These are phyloP conservation scores for Candida tammaniensis DNA, from an alignment of 805 yeast species.

Conservation along the genomic window DNA sequence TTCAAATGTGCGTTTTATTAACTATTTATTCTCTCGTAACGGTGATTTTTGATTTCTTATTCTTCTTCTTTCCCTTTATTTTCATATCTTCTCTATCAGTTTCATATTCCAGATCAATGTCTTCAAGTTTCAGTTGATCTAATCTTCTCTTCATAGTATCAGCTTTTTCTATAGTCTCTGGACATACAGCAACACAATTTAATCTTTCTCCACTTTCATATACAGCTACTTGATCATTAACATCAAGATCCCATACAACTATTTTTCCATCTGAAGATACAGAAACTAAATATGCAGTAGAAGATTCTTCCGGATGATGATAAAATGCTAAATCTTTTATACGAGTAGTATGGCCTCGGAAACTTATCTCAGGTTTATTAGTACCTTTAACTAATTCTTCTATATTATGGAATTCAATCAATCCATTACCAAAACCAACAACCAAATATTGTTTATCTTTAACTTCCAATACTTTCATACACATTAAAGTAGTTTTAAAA, in stretches of 20 bases:
- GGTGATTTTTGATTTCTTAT: constrained; percentile 34
- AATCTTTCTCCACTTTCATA: constrained; percentile 89
- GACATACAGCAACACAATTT: constrained; percentile 75
- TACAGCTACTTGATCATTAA: constrained; percentile 80
- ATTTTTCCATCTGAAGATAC: constrained; percentile 92
- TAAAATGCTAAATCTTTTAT: constrained; percentile 73
- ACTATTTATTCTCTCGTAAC: constrained; percentile 51
- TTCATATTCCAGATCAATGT: constrained; percentile 70
- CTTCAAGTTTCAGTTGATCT: too few species aligned
- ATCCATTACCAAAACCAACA: constrained; percentile 71
- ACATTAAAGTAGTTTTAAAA: constrained; percentile 62
- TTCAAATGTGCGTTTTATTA: too few species aligned
- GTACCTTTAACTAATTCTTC: constrained; percentile 24
- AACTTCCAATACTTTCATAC: constrained; percentile 50
- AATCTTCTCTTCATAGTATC: constrained; percentile 64
- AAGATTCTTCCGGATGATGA: constrained; percentile 33
- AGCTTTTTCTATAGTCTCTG: constrained; percentile 74
- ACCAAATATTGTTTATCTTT: constrained; percentile 55
- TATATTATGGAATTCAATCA: constrained; percentile 54
- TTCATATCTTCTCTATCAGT: constrained; percentile 71
- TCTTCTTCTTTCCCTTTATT: constrained; percentile 47
- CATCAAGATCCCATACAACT: constrained; percentile 75
- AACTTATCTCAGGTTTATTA: constrained; percentile 49
- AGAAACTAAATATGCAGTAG: constrained; percentile 57
- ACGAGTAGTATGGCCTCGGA: constrained; percentile 82